These are phyloP conservation scores for Cystoisospora suis DNA, from an alignment of 169 alveolate species.

Conservation along the genomic window DNA sequence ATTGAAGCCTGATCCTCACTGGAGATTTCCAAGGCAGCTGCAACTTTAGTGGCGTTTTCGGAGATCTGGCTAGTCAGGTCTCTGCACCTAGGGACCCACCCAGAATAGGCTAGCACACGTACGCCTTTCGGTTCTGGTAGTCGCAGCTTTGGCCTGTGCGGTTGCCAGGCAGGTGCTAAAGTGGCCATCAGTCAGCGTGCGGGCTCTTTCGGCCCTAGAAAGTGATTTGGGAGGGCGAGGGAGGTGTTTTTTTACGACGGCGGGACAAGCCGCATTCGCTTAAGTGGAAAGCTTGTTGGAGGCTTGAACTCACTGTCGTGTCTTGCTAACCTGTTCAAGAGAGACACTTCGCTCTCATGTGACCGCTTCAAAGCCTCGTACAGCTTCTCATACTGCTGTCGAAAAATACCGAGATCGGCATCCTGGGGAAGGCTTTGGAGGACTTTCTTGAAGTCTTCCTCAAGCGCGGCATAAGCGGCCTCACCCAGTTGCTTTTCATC, in stretches of 20 bases:
- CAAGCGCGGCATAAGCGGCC: slow-evolving; percentile 67
- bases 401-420: slow-evolving; percentile 79
- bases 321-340: slow-evolving; percentile 66
- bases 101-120: too few species aligned
- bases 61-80: slow-evolving; percentile 80
- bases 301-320: neutral
- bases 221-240: neutral
- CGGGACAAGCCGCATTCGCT: too few species aligned
- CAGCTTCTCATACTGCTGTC: slow-evolving; percentile 81
- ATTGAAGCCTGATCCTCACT: slow-evolving; percentile 81
- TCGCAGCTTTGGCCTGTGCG: too few species aligned
- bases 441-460: slow-evolving; percentile 72
- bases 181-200: too few species aligned
- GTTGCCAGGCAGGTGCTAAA: too few species aligned
- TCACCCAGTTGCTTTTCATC: neutral
- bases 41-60: slow-evolving; percentile 80
- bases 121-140: too few species aligned
- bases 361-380: slow-evolving; percentile 81
- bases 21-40: slow-evolving; percentile 80
- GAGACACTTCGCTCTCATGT: slow-evolving; percentile 80
- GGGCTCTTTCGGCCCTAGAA: too few species aligned
- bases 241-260: neutral
- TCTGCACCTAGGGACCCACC: slow-evolving; percentile 52
- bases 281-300: too few species aligned
- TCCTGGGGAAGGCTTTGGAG: slow-evolving; percentile 81